Base-by-base conservation (phyloP, 2,329 filamentous ascomycete genomes). In the Penicillium brevicompactum region DNA sequence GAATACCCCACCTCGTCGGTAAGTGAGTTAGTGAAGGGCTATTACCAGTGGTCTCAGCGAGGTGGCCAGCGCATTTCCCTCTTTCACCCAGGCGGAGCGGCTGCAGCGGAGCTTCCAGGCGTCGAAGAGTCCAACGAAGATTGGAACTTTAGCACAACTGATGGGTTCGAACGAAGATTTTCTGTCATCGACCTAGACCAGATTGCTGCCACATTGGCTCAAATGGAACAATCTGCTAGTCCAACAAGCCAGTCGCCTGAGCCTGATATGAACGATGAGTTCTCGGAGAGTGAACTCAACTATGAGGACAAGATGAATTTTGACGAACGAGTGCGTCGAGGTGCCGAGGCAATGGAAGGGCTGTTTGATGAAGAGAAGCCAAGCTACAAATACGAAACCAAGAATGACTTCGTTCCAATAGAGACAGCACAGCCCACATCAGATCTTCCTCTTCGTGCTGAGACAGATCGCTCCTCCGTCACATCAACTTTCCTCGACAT, bases 71-170 rank as follows among this genome's bases (percentile, higher is more conserved):
- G 79, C 41, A 70, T 75, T 14, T 88, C 85, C 5, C 72, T 88
- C 0, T 87, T 86, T 69, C 81, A 84, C 57, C 79, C 81, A 22
- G 81, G 80, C 51, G 84, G 84, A 57, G 84, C 84, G 14, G 79
- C 78, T 14, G 80, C 80, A 11, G 84, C 84, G 31, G 78, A 83
- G 55, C 71, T 80, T 30, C 78, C 80, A 27, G 77, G 75, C 34
- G 63, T 66, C 11, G 73, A 76, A 24, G 74, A 79, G 4, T 66
- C 73, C 1, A 75, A 79, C 3, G 81, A 84, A 40, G 83, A 85
- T 58, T 87, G 85, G 85, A 86, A 85, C 54, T 87, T 87, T 66
- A 87, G 84, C 62, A 85, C 83, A 5, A 86, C 84, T 2, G 82
- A 84, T 59, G 80, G 82, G 13, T 87, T 87, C 60, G 82, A 87